Evolutionary conservation across 106 monocot species (phyloP), one percentile per base, ranked within the genome.

Genomic region (Dioscorea alata): DNA sequence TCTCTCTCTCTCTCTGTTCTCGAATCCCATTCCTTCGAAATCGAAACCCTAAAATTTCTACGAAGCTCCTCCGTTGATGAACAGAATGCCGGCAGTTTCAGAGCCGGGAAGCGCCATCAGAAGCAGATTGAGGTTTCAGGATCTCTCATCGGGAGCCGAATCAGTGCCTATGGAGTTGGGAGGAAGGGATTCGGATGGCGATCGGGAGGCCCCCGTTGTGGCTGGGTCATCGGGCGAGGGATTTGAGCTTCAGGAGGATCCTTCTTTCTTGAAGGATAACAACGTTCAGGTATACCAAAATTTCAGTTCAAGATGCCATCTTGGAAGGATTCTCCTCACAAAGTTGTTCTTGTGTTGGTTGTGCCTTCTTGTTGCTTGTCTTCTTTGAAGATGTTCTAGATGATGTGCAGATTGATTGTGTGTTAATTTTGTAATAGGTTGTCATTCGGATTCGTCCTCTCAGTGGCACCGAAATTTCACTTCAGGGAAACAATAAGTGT

Each of bases 191-290:
- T 54, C 14, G 33, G 66, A 2, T 1, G 58, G 62, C 60, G 70
- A 54, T 23, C 13, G 18, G 57, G 54, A 33, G 17, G 18, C 31
- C 42, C 23, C n/a, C 19, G 60, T 48, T 17, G 58, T 7, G n/a
- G 3, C 56, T 33, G 58, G 34, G 56, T 2, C 19, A 20, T 31
- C 61, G 21, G 13, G 48, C 62, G 66, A 63, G 42, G 68, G 86
- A 31, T 85, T 87, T 70, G 94, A 90, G 73, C 71, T 90, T 48
- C 73, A 81, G 42, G 94, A 87, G 70, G 87, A 94, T 75, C 83
- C 90, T 19, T 87, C 87, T 18, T 94, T 94, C 67, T 94, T 90
- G 94, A 94, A 85, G 83, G 90, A 94, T 65, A 80, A 94, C 71
- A 90, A 76, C 48, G 82, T 94, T 35, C 94, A 94, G 90, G 94